A percentile compares a stretch with the other conserved stretches of the same genome.
Conservation (phyloP, 805 yeast genomes). For the Metschnikowia dekortorum region DNA sequence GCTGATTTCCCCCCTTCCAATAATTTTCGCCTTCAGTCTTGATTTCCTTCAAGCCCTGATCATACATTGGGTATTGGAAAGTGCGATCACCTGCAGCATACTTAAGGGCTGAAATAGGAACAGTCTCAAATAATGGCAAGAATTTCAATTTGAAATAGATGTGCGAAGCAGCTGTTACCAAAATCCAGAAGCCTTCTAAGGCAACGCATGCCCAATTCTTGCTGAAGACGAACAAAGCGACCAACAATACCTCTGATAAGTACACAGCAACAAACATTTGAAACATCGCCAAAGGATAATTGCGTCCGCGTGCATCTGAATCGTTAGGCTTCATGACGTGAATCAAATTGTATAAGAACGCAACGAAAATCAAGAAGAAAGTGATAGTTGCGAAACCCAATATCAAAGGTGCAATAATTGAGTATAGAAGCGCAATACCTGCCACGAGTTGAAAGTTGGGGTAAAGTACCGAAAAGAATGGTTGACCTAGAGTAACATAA, state of each 20-base stretch:
- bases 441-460: constrained; percentile 74
- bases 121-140: constrained; percentile 60
- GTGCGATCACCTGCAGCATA: constrained; percentile 42
- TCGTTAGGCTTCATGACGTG: constrained; percentile 56
- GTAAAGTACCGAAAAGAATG: constrained; percentile 78
- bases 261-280: constrained; percentile 70
- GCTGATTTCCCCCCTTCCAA: constrained; percentile 43
- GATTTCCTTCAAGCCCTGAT: constrained; percentile 61
- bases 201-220: constrained; percentile 78
- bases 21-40: constrained; percentile 47
- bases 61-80: constrained; percentile 54
- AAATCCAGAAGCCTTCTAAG: constrained; percentile 57
- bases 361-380: constrained; percentile 52
- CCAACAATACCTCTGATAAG: constrained; percentile 63
- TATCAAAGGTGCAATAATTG: constrained; percentile 74
- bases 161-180: constrained; percentile 56
- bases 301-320: constrained; percentile 66
- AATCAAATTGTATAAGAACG: constrained; percentile 57
- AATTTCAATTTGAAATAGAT: constrained; percentile 55
- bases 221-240: constrained; percentile 70
- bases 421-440: constrained; percentile 67
- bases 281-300: constrained; percentile 67
- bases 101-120: constrained; percentile 62
- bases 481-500: constrained; percentile 55
- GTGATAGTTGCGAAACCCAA: constrained; percentile 63